Conservation (phyloP, 495 filamentous ascomycete genomes). For the Trypethelium eluteriae region DNA sequence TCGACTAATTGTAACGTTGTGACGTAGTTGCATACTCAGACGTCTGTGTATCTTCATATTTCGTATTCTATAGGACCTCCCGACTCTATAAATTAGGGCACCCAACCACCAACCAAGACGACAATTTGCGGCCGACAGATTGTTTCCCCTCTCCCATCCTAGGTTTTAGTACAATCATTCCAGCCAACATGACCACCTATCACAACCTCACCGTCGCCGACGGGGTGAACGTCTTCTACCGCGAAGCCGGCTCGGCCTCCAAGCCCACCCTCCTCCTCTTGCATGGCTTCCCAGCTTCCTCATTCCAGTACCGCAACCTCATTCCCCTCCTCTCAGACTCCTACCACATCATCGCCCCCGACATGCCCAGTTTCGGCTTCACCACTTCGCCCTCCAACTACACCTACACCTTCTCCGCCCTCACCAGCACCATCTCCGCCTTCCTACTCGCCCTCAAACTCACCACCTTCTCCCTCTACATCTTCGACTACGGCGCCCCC, state of each 20-base stretch:
- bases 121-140: too few species aligned
- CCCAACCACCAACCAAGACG: too few species aligned
- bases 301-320: conserved; percentile 53
- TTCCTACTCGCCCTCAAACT: conserved; percentile 45
- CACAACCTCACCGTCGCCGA: conserved; percentile 22
- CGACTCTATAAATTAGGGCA: too few species aligned
- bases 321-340: conserved; percentile 49
- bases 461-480: conserved; percentile 48
- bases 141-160: too few species aligned
- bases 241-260: conserved; percentile 35
- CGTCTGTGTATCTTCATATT: too few species aligned
- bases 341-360: conserved; percentile 53
- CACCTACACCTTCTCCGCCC: conserved; percentile 45
- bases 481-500: conserved; percentile 63
- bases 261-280: conserved; percentile 52
- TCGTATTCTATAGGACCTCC: too few species aligned
- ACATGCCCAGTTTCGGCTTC: conserved; percentile 57
- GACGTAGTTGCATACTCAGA: too few species aligned
- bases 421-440: conserved; percentile 42
- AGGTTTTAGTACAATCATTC: not conserved
- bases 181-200: conserved; percentile 9
- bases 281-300: conserved; percentile 57
- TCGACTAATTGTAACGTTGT: too few species aligned
- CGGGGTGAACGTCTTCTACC: conserved; percentile 53
- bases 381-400: conserved; percentile 41